Evolutionary conservation across 108 stramenopile genomes (phyloP), one percentile per base, ranked within the genome.

Genomic region (Mediolabrus comicus): DNA sequence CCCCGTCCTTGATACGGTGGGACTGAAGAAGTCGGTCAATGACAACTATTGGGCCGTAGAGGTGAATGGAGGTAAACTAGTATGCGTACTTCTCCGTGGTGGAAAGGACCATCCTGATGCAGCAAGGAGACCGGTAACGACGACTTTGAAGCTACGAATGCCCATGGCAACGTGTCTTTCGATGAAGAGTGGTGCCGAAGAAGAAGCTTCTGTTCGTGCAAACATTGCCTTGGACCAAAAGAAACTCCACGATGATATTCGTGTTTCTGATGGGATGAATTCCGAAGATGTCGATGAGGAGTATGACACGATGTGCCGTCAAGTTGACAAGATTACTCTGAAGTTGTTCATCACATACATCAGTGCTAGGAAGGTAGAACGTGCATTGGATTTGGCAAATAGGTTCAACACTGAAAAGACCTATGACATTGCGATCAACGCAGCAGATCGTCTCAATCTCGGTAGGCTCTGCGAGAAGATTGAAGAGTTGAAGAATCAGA

Each of bases 1-100:
- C n/a, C 94, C 94, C 27, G 70, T 92, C 39, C 78, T 95, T 22
- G 94, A 95, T 59, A 95, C 94, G 11, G 61, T 87, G 10, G 90
- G 88, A 26, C 67, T 87, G 35, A 87, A 86, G 55, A 95, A 92
- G 73, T 87, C 86, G 3, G 38, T 33, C 1, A 87, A 84, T 57
- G 94, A 95, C 67, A 62, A 56, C 5, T 89, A 83, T 53, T 92
- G 91, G 90, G 91, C 94, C 8, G 74, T 92, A 2, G 84, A 87
- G 46, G 85, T 89, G 32, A 70, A 85, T 53, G 87, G 89, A 59
- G 91, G 91, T 24, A 90, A 86, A 61, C 65, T 95, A 27, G 70
- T 92, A 29, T 90, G 85, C 58, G 85, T 92, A 9, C 94, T 83
- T 9, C 74, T 95, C 43, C 90, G 89, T 59, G 94, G 91, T 26